phyloP scores from a whole-genome alignment of 352 stramenopile species.

The Phytophthora ohioensis region DNA sequence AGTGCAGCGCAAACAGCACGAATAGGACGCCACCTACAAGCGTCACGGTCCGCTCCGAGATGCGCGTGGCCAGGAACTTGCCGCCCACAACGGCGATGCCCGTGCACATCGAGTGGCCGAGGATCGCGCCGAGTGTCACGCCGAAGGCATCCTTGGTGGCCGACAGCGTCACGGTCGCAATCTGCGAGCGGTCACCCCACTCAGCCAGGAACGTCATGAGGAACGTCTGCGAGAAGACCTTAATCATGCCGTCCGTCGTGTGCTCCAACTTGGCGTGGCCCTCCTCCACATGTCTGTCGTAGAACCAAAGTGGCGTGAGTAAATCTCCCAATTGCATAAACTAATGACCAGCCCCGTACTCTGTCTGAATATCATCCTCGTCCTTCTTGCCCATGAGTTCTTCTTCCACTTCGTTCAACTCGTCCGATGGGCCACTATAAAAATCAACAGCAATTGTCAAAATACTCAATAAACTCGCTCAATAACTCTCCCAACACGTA shows the following conservation, averaged over 20 bases:
- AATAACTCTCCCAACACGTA: constrained; percentile 35
- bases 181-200: constrained; percentile 99
- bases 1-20: constrained; percentile 97
- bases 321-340: neutral
- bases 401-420: constrained; percentile 85
- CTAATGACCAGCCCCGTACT: constrained; percentile 45
- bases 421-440: constrained; percentile 75
- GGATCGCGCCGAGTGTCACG: constrained; percentile 96
- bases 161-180: constrained; percentile 98
- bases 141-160: constrained; percentile 95
- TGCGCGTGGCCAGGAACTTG: constrained; percentile 97
- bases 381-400: constrained; percentile 88
- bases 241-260: constrained; percentile 72
- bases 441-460: neutral
- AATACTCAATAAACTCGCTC: constrained; percentile 4
- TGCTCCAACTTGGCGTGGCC: constrained; percentile 34
- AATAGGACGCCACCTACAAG: constrained; percentile 97
- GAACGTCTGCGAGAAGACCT: constrained; percentile 95
- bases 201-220: constrained; percentile 99
- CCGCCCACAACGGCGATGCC: constrained; percentile 97
- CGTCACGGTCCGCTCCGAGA: constrained; percentile 98
- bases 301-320: neutral
- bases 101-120: constrained; percentile 98
- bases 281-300: constrained; percentile 40
- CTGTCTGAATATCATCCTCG: constrained; percentile 52